Evolutionary conservation across 202 grass and related monocot genomes (phyloP), one percentile per base, ranked within the genome.

Genomic region (Dendrocalamus latiflorus): DNA sequence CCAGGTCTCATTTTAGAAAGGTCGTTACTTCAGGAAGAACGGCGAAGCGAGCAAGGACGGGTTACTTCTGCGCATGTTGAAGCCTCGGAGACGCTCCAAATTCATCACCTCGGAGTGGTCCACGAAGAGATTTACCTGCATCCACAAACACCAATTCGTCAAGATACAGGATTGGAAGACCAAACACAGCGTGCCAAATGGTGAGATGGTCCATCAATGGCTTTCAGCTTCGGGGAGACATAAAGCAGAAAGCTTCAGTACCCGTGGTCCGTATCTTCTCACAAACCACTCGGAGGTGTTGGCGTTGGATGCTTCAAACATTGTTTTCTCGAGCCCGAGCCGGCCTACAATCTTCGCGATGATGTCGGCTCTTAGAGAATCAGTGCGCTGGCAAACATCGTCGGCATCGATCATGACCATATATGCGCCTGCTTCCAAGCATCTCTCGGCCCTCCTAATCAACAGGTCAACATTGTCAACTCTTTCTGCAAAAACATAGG

Each of bases 391-490:
- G 81, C 93, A 95, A 13, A 98, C 70, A 59, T 92, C 92, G 4
- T 98, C 96, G 0, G 91, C 85, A 6, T 98, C 93, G 2, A 98
- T 93, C 89, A 95, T 89, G 82, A 95, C 86, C 85, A 99, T 94
- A 48, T 95, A 87, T 10, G 96, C 91, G 0, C 96, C 93, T 54
- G 89, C 93, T 86, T 95, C 96, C 81, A 95, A 79, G 87, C 93
- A 95, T 85, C 96, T 86, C 77, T 99, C 91, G 9, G 93, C 93
- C 55, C 88, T 95, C 81, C 93, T 90, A 9, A 99, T 92, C 87
- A 99, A 48, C 83, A 95, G 85, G 68, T 93, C 85, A 60, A 92
- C 91, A 74, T 98, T 83, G 84, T 98, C 92, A 54, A 98, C 70
- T 77, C 88, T 85, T 72, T 93, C 93, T 93, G 77, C 49, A 85